These are phyloP conservation scores for Xylaria digitata DNA, from an alignment of 2,329 filamentous ascomycete genomes.

Conservation along the genomic window DNA sequence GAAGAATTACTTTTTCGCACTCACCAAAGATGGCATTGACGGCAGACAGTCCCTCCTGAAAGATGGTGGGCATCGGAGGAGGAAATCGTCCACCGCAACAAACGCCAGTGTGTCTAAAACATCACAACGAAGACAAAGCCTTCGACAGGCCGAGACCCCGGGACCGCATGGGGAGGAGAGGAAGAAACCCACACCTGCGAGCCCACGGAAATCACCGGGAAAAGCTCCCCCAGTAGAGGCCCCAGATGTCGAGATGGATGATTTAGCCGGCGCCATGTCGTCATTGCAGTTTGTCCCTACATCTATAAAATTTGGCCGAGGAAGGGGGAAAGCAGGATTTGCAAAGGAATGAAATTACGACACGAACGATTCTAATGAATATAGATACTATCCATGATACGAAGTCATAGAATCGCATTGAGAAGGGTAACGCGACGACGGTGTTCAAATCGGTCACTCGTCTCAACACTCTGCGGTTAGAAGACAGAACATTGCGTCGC, in stretches of 20 bases:
- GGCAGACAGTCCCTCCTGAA: slow-evolving; percentile 81
- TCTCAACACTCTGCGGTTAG: background rate
- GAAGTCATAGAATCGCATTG: slow-evolving; percentile 30
- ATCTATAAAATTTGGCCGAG: slow-evolving; percentile 73
- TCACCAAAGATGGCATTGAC: slow-evolving; percentile 92
- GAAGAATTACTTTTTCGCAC: slow-evolving; percentile 85
- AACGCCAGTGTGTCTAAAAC: slow-evolving; percentile 44
- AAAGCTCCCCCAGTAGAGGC: slow-evolving; percentile 37
- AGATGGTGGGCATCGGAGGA: slow-evolving; percentile 62
- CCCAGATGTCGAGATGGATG: slow-evolving; percentile 68
- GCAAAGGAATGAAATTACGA: slow-evolving; percentile 55
- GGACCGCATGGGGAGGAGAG: slow-evolving; percentile 32
- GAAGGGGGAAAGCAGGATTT: slow-evolving; percentile 65
- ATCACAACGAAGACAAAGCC: slow-evolving; percentile 47
- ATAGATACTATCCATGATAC: slow-evolving; percentile 32
- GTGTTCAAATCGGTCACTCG: background rate
- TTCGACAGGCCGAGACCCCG: slow-evolving; percentile 41
- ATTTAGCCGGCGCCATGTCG: slow-evolving; percentile 75
- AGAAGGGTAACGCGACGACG: slow-evolving; percentile 8
- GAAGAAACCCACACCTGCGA: slow-evolving; percentile 16
- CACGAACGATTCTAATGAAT: slow-evolving; percentile 10
- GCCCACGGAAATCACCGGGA: slow-evolving; percentile 33
- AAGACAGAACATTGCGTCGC: background rate
- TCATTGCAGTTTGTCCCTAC: slow-evolving; percentile 76
- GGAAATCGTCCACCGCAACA: slow-evolving; percentile 59